phyloP scores from a whole-genome alignment of 2,329 filamentous ascomycete genomes.

The Fusarium paranaense region DNA sequence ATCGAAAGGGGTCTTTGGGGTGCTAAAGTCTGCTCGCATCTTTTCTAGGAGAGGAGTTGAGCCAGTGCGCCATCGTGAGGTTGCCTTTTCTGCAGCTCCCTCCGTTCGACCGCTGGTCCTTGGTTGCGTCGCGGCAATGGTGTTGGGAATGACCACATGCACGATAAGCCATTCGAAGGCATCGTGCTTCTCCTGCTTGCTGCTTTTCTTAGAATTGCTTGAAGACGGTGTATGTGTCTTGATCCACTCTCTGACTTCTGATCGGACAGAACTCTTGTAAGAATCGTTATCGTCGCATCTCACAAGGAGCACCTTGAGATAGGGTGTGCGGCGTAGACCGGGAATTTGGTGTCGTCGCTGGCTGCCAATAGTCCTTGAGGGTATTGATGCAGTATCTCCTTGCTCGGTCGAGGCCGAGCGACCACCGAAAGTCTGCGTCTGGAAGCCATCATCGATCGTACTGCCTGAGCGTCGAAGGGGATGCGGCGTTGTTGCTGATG shows the following conservation, averaged over 20 bases:
- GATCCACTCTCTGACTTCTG: slow-evolving; percentile 90
- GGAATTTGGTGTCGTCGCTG: slow-evolving; percentile 91
- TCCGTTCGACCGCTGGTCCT: slow-evolving; percentile 69
- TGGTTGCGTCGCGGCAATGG: slow-evolving; percentile 81
- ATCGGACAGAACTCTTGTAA: slow-evolving; percentile 84
- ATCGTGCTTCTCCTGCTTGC: slow-evolving; percentile 90
- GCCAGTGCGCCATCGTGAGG: slow-evolving; percentile 81
- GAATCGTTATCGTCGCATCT: slow-evolving; percentile 95
- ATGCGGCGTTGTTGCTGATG: slow-evolving; percentile 47
- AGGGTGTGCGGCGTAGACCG: slow-evolving; percentile 90
- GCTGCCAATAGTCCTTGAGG: slow-evolving; percentile 49
- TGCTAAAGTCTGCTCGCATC: slow-evolving; percentile 85
- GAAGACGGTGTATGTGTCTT: slow-evolving; percentile 77
- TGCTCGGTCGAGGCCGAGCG: slow-evolving; percentile 53
- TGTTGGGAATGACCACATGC: slow-evolving; percentile 92
- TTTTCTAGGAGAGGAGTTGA: slow-evolving; percentile 90
- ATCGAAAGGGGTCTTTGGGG: slow-evolving; percentile 76
- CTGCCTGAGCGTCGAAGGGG: slow-evolving; percentile 48
- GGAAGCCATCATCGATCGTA: slow-evolving; percentile 69
- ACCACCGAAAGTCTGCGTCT: slow-evolving; percentile 65
- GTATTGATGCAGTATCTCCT: slow-evolving; percentile 49
- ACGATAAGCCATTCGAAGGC: slow-evolving; percentile 96
- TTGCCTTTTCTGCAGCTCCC: slow-evolving; percentile 73
- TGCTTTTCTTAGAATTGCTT: slow-evolving; percentile 65
- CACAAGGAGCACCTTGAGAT: slow-evolving; percentile 89